These are phyloP conservation scores for Melocanna baccifera DNA, from an alignment of 176 grass and related monocot species.

Conservation along the genomic window DNA sequence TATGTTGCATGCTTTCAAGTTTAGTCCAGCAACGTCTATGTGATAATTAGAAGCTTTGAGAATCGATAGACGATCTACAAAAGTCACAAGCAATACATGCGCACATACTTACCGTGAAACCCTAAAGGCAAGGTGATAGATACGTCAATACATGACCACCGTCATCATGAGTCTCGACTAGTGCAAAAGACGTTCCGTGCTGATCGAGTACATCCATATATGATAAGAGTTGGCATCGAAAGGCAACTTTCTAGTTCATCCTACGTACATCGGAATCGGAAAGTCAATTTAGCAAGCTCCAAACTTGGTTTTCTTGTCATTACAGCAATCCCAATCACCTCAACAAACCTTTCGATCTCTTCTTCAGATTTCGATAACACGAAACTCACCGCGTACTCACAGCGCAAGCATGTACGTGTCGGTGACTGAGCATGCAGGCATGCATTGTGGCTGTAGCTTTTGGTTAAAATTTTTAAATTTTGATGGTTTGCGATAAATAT, in stretches of 20 bases:
- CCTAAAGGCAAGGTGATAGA: not conserved
- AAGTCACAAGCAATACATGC: not conserved
- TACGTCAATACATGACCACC: not conserved
- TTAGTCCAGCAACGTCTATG: not conserved
- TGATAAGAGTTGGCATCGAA: not conserved
- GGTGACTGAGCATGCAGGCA: not conserved
- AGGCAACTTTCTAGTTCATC: not conserved
- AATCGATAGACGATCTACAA: too few relatives aligned
- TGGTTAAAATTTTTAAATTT: too few relatives aligned
- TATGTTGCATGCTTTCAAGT: not conserved
- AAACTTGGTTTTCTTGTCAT: not conserved
- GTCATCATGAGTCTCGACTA: not conserved
- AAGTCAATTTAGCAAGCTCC: not conserved
- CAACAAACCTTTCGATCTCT: not conserved
- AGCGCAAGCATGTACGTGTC: not conserved
- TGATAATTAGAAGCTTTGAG: not conserved
- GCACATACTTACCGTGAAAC: not conserved
- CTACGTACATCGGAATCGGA: not conserved
- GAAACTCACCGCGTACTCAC: not conserved
- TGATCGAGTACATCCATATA: not conserved
- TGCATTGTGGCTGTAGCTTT: too few relatives aligned
- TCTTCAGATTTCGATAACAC: not conserved
- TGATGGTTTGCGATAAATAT: too few relatives aligned
- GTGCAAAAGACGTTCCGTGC: not conserved
- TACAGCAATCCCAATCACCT: not conserved